These are phyloP conservation scores for Neoboletus subvelutipes DNA, from an alignment of 768 basidiomycete species.

Conservation along the genomic window DNA sequence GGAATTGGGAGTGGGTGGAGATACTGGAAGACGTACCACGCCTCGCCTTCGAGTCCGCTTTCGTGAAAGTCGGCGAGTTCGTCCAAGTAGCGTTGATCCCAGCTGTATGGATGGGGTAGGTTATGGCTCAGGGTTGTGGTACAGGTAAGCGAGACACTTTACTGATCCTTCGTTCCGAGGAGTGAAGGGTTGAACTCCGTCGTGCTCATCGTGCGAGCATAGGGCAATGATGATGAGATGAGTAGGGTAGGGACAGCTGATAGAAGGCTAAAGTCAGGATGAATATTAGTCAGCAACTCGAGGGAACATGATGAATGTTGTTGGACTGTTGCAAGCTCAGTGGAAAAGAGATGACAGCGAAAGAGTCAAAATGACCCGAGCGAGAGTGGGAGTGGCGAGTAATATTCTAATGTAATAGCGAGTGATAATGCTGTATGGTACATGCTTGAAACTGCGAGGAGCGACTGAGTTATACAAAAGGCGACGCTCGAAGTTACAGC, in stretches of 20 bases:
- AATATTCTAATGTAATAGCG: slow-evolving; percentile 20
- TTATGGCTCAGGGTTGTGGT: neutral
- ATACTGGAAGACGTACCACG: slow-evolving; percentile 53
- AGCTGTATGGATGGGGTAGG: slow-evolving; percentile 42
- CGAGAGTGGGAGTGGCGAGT: slow-evolving; percentile 18
- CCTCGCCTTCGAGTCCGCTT: slow-evolving; percentile 80
- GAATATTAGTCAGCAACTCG: slow-evolving; percentile 22
- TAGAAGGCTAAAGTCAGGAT: neutral
- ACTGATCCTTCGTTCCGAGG: slow-evolving; percentile 82
- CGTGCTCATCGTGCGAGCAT: slow-evolving; percentile 28
- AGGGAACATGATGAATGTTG: neutral
- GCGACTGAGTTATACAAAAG: slow-evolving; percentile 2
- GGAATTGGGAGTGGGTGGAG: neutral
- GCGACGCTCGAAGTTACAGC: neutral
- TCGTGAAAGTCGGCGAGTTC: slow-evolving; percentile 75
- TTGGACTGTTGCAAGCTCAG: neutral
- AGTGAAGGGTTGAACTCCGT: slow-evolving; percentile 64
- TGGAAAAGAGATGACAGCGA: neutral
- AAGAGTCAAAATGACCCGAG: neutral
- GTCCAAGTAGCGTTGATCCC: slow-evolving; percentile 73
- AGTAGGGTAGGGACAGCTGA: too few species aligned
- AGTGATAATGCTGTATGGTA: slow-evolving; percentile 19
- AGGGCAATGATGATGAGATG: slow-evolving; percentile 1
- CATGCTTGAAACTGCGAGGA: slow-evolving; percentile 9
- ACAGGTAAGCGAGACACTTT: slow-evolving; percentile 27